Percentiles rank a stretch among this genome's conserved stretches.
These are phyloP conservation scores for Lablab purpureus DNA, from an alignment of 306 rosid genomes.

Conservation along the genomic window DNA sequence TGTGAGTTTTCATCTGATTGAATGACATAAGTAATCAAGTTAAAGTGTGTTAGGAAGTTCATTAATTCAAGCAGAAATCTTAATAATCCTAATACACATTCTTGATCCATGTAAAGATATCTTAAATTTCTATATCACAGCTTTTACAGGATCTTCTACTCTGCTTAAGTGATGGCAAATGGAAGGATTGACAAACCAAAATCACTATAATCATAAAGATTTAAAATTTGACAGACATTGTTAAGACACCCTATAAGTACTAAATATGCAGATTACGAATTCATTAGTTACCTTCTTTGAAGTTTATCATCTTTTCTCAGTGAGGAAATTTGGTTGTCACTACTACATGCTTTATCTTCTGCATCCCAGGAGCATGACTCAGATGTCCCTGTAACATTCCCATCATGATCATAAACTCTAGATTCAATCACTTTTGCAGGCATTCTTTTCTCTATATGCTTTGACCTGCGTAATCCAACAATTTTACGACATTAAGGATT, in stretches of 20 bases:
- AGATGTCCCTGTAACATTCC: slow-evolving; percentile 65
- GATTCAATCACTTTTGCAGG: slow-evolving; percentile 56
- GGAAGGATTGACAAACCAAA: slow-evolving; percentile 28
- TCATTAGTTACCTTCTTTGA: slow-evolving; percentile 60
- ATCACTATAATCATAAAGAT: slow-evolving; percentile 22
- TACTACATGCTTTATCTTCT: slow-evolving; percentile 71
- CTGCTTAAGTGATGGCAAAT: slow-evolving; percentile 11
- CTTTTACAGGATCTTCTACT: slow-evolving; percentile 15
- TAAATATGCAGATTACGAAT: neutral
- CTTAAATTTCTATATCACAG: slow-evolving; percentile 33
- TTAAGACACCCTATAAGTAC: neutral
- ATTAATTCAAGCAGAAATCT: slow-evolving; percentile 2
- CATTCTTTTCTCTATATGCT: slow-evolving; percentile 55
- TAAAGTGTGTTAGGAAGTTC: slow-evolving; percentile 1
- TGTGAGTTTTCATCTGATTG: neutral
- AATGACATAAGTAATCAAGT: neutral
- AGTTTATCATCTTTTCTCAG: slow-evolving; percentile 53
- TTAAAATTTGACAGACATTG: neutral
- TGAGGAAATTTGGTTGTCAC: slow-evolving; percentile 80
- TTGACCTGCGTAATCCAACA: slow-evolving; percentile 62
- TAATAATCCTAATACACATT: neutral
- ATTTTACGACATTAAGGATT: slow-evolving; percentile 31
- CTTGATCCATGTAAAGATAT: neutral
- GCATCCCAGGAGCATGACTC: slow-evolving; percentile 83
- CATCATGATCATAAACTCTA: slow-evolving; percentile 59